Base-by-base conservation (phyloP, 768 basidiomycete species). In the Lentinula lateritia region DNA sequence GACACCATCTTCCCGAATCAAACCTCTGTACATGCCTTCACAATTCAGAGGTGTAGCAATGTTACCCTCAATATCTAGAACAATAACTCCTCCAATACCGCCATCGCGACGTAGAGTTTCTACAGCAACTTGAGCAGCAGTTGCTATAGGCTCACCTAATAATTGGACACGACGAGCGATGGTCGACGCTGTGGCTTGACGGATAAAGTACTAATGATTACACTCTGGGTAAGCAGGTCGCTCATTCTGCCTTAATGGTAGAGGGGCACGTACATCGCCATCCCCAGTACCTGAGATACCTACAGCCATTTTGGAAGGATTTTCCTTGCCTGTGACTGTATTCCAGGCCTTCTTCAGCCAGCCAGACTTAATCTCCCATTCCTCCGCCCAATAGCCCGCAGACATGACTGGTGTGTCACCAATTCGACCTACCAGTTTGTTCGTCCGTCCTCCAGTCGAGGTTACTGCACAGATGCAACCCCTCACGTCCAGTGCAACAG, bases 201-300 rank as follows among this genome's bases (percentile, higher is more conserved):
- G 81, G 61, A 94, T 92, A 69, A 88, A 93, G 70, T 88, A 90
- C 90, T 93, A 62, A 46, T 34, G 4, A 53, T 15, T 15, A 4
- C 28, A 28, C 62, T 23, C 52, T 18, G 52, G 54, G 45, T 58
- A 50, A 48, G 28, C 58, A 46, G 35, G 15, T 35, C 16, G 32
- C 23, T 1, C 23, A 23, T 32, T 6, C 48, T 32, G 5, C 6
- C 20, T 20, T 46, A 20, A 6, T n/a, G 16, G 32, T 58, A 16
- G 46, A 42, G 59, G 46, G 32, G 50, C 41, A 73, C 84, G 62
- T 69, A 92, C 90, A 72, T 93, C 92, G 64, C 92, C 92, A 65
- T 93, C 86, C 6, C 92, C 92, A 12, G 92, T 93, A 0, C 92
- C 90, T 35, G 89, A 90, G n/a, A 93, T 74, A 4, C 91, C 90